phyloP scores from a whole-genome alignment of 257 asterid species.

The Linaria vulgaris region DNA sequence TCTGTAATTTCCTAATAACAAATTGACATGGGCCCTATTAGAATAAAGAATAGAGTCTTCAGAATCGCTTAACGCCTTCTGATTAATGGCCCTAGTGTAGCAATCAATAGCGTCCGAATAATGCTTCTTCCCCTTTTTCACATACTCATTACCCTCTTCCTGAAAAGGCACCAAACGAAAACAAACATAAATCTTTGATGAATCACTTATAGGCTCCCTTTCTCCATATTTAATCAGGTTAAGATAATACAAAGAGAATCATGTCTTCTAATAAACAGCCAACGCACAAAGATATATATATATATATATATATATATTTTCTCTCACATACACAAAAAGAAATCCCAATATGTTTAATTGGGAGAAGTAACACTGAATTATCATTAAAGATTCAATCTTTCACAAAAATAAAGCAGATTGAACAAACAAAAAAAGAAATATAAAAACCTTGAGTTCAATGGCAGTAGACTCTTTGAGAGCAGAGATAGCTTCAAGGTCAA shows the following conservation, averaged over 20 bases:
- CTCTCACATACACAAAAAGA: no score
- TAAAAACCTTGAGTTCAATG: conserved; percentile 72
- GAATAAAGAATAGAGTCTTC: conserved; percentile 70
- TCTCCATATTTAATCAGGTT: neutral
- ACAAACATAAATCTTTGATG: neutral
- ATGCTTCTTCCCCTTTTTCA: conserved; percentile 77
- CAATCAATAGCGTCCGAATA: conserved; percentile 85
- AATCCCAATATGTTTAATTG: no score
- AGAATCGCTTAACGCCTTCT: conserved; percentile 69
- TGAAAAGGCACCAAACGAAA: conserved; percentile 36
- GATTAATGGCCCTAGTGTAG: conserved; percentile 88
- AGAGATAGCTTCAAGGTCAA: conserved; percentile 72
- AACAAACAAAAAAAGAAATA: neutral
- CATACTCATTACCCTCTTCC: conserved; percentile 86
- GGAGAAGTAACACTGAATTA: neutral
- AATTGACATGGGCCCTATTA: conserved; percentile 89
- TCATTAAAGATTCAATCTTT: neutral
- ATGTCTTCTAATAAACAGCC: neutral
- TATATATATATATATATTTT: no score
- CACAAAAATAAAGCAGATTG: neutral
- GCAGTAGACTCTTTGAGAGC: conserved; percentile 82
- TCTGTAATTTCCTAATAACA: conserved; percentile 74
- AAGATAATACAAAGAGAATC: neutral
- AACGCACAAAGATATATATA: no score
- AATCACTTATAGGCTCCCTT: neutral